phyloP scores from a whole-genome alignment of 1,139 yeast genomes.

The Geotrichum histeridarum region DNA sequence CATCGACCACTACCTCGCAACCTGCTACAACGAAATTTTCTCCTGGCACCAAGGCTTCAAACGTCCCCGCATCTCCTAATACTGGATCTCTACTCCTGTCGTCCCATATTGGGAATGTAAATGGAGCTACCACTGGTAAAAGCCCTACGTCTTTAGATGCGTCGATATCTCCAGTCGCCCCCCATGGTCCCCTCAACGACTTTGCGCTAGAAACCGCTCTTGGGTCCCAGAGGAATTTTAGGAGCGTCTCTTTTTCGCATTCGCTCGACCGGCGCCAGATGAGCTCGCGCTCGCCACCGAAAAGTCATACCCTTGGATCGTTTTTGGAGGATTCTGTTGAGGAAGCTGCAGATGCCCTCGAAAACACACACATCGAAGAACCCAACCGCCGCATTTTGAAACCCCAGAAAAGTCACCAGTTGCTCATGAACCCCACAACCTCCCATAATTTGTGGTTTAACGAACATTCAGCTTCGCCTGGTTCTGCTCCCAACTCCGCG shows the following conservation, averaged over 20 bases:
- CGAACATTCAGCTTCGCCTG: neutral
- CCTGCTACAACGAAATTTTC: constrained; percentile 2
- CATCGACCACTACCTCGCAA: neutral
- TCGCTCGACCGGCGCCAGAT: constrained; percentile 1
- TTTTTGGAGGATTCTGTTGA: constrained; percentile 8
- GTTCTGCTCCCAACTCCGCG: neutral
- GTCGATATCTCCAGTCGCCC: neutral
- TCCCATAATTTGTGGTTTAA: constrained; percentile 16
- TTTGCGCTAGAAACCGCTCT: constrained; percentile 8
- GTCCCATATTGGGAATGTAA: neutral
- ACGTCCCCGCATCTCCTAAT: constrained; percentile 5
- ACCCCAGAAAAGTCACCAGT: constrained; percentile 8
- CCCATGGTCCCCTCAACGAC: neutral
- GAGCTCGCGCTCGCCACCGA: constrained; percentile 8
- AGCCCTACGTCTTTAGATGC: neutral
- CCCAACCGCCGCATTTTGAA: neutral
- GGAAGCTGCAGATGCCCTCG: constrained; percentile 7
- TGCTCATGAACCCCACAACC: constrained; percentile 3
- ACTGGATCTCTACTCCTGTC: constrained; percentile 3
- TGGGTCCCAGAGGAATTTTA: constrained; percentile 11
- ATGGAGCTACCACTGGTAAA: neutral
- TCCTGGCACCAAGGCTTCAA: constrained; percentile 1
- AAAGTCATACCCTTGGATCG: neutral
- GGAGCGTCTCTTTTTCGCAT: constrained; percentile 17
- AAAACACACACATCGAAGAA: constrained; percentile 6